Conservation (phyloP, 257 asterid species). For the Solanum megistacrolobum region DNA sequence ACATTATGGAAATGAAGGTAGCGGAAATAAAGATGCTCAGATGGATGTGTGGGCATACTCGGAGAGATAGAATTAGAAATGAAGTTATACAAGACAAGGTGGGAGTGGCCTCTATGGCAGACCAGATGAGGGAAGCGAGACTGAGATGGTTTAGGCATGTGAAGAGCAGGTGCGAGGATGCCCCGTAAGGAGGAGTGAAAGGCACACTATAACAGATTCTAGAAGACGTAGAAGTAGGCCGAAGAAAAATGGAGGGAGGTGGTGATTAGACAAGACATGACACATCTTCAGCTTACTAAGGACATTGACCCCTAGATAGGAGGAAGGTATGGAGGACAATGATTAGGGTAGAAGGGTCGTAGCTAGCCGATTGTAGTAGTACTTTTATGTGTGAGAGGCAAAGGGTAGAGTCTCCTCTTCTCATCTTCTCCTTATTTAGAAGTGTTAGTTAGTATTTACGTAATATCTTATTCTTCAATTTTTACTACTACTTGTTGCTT, state of each 20-base stretch:
- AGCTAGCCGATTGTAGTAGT: neutral
- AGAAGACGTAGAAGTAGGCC: neutral
- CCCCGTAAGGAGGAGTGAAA: neutral
- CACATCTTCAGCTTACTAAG: neutral
- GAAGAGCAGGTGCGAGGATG: neutral
- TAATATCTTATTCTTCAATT: neutral
- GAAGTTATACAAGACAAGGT: neutral
- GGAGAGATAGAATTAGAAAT: neutral
- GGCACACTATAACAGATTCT: neutral
- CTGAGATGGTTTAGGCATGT: neutral
- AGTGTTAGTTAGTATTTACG: neutral
- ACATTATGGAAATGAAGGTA: neutral
- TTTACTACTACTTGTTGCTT: neutral
- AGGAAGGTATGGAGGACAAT: neutral
- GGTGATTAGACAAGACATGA: neutral
- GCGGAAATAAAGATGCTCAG: neutral
- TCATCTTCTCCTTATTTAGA: neutral
- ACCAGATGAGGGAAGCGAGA: neutral
- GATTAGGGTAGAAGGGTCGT: neutral
- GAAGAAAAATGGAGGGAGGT: neutral
- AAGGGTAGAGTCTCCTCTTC: neutral
- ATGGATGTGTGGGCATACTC: neutral
- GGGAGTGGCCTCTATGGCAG: neutral
- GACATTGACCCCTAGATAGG: neutral
- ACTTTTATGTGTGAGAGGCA: neutral